These are phyloP conservation scores for Gyromitra esculenta DNA, from an alignment of 2,329 filamentous ascomycete species.

Conservation along the genomic window DNA sequence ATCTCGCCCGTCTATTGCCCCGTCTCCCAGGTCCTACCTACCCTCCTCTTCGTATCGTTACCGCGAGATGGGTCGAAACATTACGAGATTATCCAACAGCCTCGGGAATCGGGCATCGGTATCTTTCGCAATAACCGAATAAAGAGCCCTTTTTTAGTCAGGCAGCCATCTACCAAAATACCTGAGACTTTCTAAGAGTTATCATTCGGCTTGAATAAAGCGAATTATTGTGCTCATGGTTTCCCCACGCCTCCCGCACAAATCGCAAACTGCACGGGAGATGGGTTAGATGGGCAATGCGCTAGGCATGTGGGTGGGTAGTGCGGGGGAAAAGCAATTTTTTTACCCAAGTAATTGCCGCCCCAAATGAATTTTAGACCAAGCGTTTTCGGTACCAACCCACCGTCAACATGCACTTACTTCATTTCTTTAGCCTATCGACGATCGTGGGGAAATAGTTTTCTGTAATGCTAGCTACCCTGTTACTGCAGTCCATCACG, in stretches of 20 bases:
- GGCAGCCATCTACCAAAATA: slow-evolving; percentile 7
- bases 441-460: slow-evolving; percentile 38
- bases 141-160: slow-evolving; percentile 2
- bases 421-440: slow-evolving; percentile 37
- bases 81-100: slow-evolving; percentile 36
- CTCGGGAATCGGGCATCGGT: slow-evolving; percentile 40
- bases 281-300: slow-evolving; percentile 26
- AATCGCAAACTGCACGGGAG: slow-evolving; percentile 23
- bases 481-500: slow-evolving; percentile 32
- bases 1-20: slow-evolving; percentile 13
- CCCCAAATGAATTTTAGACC: slow-evolving; percentile 35
- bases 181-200: slow-evolving; percentile 7
- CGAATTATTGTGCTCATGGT: slow-evolving; percentile 38
- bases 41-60: slow-evolving; percentile 25
- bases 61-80: slow-evolving; percentile 7
- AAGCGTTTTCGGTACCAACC: slow-evolving; percentile 38
- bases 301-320: slow-evolving; percentile 10
- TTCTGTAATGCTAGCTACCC: slow-evolving; percentile 22
- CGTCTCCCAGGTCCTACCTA: slow-evolving; percentile 14
- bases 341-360: slow-evolving; percentile 30
- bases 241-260: slow-evolving; percentile 39
- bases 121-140: slow-evolving; percentile 33
- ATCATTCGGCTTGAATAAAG: slow-evolving; percentile 26
- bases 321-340: slow-evolving; percentile 40
- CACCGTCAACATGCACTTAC: slow-evolving; percentile 39